Evolutionary conservation across 2,329 filamentous ascomycete genomes (phyloP).

Genomic region (Cryoendolithus antarcticus): DNA sequence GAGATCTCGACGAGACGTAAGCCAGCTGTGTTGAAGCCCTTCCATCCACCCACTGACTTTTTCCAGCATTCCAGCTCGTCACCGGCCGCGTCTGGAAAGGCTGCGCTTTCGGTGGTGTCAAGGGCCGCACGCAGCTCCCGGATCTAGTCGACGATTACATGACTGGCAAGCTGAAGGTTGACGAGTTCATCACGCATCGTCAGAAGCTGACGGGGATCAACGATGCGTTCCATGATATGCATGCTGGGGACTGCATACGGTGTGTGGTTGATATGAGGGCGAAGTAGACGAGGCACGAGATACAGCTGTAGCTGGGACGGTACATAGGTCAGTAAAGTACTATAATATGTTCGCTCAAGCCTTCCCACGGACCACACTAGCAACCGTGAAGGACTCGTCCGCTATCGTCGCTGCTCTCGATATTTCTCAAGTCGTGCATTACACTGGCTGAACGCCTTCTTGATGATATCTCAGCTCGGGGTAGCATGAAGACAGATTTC

Average conservation of each 20-base stretch:
- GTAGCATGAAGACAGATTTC: no score
- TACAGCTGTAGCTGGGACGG: neutral
- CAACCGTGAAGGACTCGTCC: no score
- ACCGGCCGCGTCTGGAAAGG: constrained; percentile 97
- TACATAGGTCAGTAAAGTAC: no score
- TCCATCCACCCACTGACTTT: constrained; percentile 6
- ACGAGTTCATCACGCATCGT: constrained; percentile 98
- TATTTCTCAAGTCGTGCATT: no score
- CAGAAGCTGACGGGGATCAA: constrained; percentile 77
- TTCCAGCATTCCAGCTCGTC: constrained; percentile 86
- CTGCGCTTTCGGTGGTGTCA: constrained; percentile 95
- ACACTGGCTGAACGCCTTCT: no score
- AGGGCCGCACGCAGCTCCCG: constrained; percentile 85
- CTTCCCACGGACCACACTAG: no score
- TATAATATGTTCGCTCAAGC: no score
- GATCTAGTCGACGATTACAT: constrained; percentile 83
- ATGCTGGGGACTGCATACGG: constrained; percentile 90
- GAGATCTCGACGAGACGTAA: constrained; percentile 88
- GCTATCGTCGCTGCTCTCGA: no score
- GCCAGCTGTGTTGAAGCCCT: constrained; percentile 21
- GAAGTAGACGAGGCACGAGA: no score
- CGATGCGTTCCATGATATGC: constrained; percentile 84
- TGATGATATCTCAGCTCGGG: no score
- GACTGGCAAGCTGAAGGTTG: constrained; percentile 82
- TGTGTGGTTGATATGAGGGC: constrained; percentile 64